Conservation (phyloP, 441 rosid genomes). For the Adansonia rubrostipa region DNA sequence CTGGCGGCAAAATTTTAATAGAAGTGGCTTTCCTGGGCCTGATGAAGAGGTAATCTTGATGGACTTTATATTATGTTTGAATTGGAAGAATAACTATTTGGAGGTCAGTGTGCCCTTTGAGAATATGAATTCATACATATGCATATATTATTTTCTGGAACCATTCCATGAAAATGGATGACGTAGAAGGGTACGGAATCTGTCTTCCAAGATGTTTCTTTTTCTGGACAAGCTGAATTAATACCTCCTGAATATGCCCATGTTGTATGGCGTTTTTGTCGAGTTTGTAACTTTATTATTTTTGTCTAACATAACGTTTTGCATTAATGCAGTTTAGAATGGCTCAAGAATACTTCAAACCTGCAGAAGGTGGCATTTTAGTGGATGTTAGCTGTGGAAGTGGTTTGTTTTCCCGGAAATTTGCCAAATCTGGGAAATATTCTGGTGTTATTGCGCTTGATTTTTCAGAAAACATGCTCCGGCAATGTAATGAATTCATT, state of each 20-base stretch:
- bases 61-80: slow-evolving; percentile 11
- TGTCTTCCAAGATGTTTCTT: neutral
- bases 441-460: slow-evolving; percentile 86
- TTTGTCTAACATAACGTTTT: too few species aligned
- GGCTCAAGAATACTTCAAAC: slow-evolving; percentile 91
- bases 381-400: slow-evolving; percentile 97
- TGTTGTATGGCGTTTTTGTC: neutral
- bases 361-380: slow-evolving; percentile 75
- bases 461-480: slow-evolving; percentile 96
- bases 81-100: too few species aligned
- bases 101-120: too few species aligned
- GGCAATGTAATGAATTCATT: slow-evolving; percentile 82
- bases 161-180: neutral
- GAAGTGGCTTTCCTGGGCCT: slow-evolving; percentile 87
- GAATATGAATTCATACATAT: neutral
- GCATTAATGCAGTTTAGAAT: slow-evolving; percentile 92
- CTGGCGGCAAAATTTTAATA: slow-evolving; percentile 83
- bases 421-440: slow-evolving; percentile 69
- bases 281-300: too few species aligned
- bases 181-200: neutral
- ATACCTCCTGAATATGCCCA: neutral
- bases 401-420: slow-evolving; percentile 86
- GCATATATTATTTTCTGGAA: neutral
- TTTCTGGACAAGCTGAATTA: neutral
- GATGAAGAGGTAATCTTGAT: slow-evolving; percentile 78